Evolutionary conservation across 805 yeast genomes (phyloP).

Genomic region (Danielia reshetovae): DNA sequence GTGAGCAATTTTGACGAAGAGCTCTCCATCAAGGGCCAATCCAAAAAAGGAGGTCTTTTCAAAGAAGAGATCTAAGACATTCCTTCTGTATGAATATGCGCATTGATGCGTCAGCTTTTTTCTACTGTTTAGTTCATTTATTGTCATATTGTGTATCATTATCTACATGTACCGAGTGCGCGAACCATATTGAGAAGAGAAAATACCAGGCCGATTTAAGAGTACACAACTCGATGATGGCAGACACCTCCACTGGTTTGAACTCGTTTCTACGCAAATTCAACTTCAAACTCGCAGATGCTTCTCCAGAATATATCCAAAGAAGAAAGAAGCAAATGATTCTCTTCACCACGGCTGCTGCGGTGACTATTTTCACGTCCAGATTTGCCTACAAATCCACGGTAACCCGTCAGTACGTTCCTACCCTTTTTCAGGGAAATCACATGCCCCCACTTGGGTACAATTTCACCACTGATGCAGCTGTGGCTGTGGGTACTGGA

Average conservation of each 20-base stretch:
- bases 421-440: conserved; percentile 77
- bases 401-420: conserved; percentile 65
- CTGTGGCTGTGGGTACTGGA: conserved; percentile 80
- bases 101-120: neutral
- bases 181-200: too few relatives aligned
- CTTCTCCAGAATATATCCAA: conserved; percentile 48
- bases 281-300: conserved; percentile 30
- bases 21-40: conserved; percentile 23
- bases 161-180: too few relatives aligned
- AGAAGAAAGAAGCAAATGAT: conserved; percentile 72
- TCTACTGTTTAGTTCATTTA: conserved; percentile 1
- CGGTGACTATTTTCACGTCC: conserved; percentile 66
- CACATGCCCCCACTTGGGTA: conserved; percentile 77
- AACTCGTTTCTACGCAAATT: conserved; percentile 5
- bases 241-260: too few relatives aligned
- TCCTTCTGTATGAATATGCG: too few relatives aligned
- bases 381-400: conserved; percentile 75
- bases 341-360: conserved; percentile 67
- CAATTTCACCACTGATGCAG: conserved; percentile 77
- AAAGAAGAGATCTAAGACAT: conserved; percentile 39
- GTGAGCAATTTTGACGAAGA: conserved; percentile 23
- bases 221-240: too few relatives aligned
- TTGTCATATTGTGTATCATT: conserved; percentile 1
- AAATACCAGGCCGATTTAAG: too few relatives aligned
- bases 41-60: conserved; percentile 35